Conservation (phyloP, 352 stramenopile species). For the Globisporangium paroecandrum region DNA sequence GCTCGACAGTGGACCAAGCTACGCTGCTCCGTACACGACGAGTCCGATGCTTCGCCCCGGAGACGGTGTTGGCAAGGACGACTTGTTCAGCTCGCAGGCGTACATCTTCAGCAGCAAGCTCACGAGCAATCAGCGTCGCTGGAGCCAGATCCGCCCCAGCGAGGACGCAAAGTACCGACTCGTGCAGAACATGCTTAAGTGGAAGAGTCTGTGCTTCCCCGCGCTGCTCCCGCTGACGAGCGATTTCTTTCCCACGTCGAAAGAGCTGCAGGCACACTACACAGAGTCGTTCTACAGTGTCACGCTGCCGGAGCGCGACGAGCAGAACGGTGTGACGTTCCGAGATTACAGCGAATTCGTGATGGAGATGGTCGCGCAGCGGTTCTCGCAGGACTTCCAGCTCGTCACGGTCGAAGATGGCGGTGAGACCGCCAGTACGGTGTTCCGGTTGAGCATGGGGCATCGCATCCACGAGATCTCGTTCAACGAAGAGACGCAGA, state of each 20-base stretch:
- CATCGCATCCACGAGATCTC: conserved; percentile 86
- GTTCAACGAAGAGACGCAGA: conserved; percentile 84
- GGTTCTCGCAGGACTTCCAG: conserved; percentile 85
- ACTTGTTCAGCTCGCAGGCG: conserved; percentile 72
- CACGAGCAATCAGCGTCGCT: conserved; percentile 93
- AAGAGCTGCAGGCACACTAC: conserved; percentile 81
- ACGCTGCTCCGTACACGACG: conserved; percentile 39
- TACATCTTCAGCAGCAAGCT: conserved; percentile 79
- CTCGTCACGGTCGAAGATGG: conserved; percentile 63
- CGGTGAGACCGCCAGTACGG: conserved; percentile 30
- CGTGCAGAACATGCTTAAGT: conserved; percentile 92
- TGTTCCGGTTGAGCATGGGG: conserved; percentile 81
- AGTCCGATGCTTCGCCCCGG: conserved; percentile 53
- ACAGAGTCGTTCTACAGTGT: conserved; percentile 85
- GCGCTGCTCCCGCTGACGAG: conserved; percentile 92
- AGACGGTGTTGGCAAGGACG: conserved; percentile 49
- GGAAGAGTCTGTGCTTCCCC: conserved; percentile 95
- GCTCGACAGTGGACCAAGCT: conserved; percentile 38
- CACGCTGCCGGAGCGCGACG: conserved; percentile 67
- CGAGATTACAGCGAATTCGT: conserved; percentile 77
- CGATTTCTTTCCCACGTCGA: conserved; percentile 80
- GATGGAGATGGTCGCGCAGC: conserved; percentile 83
- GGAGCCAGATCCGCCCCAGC: conserved; percentile 91
- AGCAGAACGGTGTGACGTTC: conserved; percentile 61
- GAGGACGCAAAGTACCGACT: conserved; percentile 57